Percentiles rank a stretch among this genome's conserved stretches.
Conservation (phyloP, 768 basidiomycete genomes). For the Lactarius vividus region DNA sequence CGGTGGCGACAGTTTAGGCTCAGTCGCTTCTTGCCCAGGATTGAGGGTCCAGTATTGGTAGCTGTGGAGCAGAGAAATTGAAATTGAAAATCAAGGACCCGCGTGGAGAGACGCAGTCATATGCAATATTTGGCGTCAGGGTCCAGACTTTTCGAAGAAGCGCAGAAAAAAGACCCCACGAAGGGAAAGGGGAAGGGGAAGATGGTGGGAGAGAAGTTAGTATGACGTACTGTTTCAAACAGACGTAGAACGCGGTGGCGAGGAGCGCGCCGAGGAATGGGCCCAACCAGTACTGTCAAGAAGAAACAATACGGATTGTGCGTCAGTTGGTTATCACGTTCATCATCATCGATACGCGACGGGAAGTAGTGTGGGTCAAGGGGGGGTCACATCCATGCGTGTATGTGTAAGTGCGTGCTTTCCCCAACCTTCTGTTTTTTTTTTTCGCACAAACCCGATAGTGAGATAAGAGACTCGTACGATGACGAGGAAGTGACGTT, state of each 20-base stretch:
- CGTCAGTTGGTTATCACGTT: constrained; percentile 10
- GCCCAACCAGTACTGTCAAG: constrained; percentile 63
- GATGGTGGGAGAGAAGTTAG: neutral
- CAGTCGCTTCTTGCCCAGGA: constrained; percentile 44
- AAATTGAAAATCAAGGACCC: neutral
- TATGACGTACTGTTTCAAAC: constrained; percentile 49
- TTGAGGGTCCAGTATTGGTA: constrained; percentile 55
- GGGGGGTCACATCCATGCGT: neutral
- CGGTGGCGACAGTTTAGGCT: constrained; percentile 42
- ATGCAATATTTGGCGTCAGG: constrained; percentile 12
- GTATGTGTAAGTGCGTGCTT: neutral
- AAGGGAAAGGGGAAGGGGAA: neutral
- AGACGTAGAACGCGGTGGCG: constrained; percentile 52
- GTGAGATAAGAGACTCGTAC: neutral
- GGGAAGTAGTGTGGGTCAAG: constrained; percentile 13
- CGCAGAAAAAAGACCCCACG: neutral
- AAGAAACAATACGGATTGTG: neutral
- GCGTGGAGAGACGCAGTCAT: neutral
- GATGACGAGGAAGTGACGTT: neutral
- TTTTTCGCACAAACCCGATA: neutral
- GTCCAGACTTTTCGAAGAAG: constrained; percentile 3
- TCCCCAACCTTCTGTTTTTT: neutral
- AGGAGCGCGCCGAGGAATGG: constrained; percentile 65
- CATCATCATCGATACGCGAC: constrained; percentile 12
- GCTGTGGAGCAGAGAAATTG: constrained; percentile 31